Evolutionary conservation across 1,284 basidiomycete genomes (phyloP), one percentile per base, ranked within the genome.

Genomic region (Schizophyllum commune): DNA sequence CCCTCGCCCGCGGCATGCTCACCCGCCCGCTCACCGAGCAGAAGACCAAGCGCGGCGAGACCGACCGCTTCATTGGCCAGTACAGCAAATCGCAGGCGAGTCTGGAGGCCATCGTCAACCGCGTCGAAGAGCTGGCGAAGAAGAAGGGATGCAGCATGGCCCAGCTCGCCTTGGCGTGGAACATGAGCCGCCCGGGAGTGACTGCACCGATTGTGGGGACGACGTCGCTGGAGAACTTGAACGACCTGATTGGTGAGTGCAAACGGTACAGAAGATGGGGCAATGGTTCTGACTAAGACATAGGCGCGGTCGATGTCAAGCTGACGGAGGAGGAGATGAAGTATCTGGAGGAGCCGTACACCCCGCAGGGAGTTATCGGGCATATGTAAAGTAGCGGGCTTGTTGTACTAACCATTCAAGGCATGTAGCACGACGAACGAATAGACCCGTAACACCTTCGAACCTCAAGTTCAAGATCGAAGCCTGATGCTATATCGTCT

Each of bases 111-210:
- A 63, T 57, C 56, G 56, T 57, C 3, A 39, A 34, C 13, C 21
- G 79, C 1, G 77, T 85, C 47, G 79, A 85, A 65, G 74, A 78
- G 60, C 68, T 86, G 34, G 82, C 85, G 0, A 78, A 79, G 64
- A 77, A 79, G 62, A 74, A 70, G 61, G 76, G 75, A 0, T 66
- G 79, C 11, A 77, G 74, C 55, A 88, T 86, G 84, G 80, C 84
- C 0, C 83, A 86, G 66, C 71, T 86, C 21, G 74, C 83, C 1
- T 66, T 84, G n/a, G 83, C 84, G 19, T 88, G 85, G 85, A 68
- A 73, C 7, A 62, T 84, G 56, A 63, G 70, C 8, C 76, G 75
- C 64, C 72, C 76, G 20, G 74, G 73, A 71, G 79, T 85, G 7
- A 74, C 79, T 7, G 83, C 83, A 13, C 83, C 83, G 65, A 82